A percentile compares a stretch with the other conserved stretches of the same genome.
Evolutionary conservation across 768 basidiomycete genomes (phyloP).

Genomic region (Mycena belliarum): DNA sequence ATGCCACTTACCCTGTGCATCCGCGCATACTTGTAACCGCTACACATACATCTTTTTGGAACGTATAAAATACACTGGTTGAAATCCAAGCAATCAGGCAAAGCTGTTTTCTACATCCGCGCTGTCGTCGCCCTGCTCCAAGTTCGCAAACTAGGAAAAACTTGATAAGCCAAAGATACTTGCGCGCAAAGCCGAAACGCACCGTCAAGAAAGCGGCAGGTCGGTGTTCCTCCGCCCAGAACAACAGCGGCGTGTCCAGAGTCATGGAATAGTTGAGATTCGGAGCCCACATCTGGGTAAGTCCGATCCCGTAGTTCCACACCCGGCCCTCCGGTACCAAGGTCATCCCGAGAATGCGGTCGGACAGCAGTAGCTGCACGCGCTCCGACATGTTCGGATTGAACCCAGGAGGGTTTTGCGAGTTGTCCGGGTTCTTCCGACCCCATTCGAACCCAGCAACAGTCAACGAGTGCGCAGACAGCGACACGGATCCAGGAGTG

Average conservation of each 20-base stretch:
- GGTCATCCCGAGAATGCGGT: conserved; percentile 95
- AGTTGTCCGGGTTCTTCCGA: conserved; percentile 86
- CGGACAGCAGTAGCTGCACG: conserved; percentile 89
- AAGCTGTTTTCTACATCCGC: conserved; percentile 96
- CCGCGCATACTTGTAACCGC: background rate
- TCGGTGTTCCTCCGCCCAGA: conserved; percentile 96
- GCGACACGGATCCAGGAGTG: conserved; percentile 95
- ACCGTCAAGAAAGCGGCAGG: conserved; percentile 93
- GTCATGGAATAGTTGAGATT: conserved; percentile 80
- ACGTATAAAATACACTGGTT: conserved; percentile 1
- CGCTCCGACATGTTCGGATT: conserved; percentile 99
- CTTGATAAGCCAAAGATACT: background rate
- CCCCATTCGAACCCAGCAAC: conserved; percentile 98
- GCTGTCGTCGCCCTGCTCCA: conserved; percentile 89
- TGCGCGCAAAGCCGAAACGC: conserved; percentile 29
- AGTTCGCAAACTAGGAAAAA: conserved; percentile 70
- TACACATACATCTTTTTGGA: conserved; percentile 5
- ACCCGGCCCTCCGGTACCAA: conserved; percentile 91
- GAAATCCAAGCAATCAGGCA: conserved; percentile 50
- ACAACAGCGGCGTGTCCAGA: conserved; percentile 89
- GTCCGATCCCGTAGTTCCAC: conserved; percentile 96
- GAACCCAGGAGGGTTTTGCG: conserved; percentile 86
- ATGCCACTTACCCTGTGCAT: background rate
- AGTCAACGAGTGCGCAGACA: conserved; percentile 89
- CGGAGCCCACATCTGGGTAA: conserved; percentile 90